Base-by-base conservation (phyloP, 306 rosid genomes). In the Lathyrus sativus region DNA sequence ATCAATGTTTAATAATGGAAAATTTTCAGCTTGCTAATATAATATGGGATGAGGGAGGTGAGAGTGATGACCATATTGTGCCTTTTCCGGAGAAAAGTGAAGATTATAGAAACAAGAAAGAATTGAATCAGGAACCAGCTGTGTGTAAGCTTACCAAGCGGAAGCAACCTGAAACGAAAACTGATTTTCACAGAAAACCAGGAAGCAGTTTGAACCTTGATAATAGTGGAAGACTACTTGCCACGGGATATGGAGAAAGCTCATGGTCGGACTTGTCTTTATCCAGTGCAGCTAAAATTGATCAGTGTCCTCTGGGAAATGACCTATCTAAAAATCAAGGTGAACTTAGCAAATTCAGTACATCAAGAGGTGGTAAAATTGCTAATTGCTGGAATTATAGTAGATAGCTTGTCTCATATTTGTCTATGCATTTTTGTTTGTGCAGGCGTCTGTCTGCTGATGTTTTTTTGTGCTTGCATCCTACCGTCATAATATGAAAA, bases 31-130 rank as follows among this genome's bases (percentile, higher is more conserved):
- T 93, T 59, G 82, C 85, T 15, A 86, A 88, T 81, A 90, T 93
- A 87, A 76, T 93, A 90, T 90, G 97, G 96, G 95, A 80, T 74
- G 97, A 90, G 83, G 82, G 78, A 59, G 79, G 72, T 54, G 96
- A 85, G 75, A 82, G 69, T 66, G 91, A 85, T 82, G 99, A 90
- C 73, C 97, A 93, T 80, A 88, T 90, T 81, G 96, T 90, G 81
- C 99, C 96, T 57, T 88, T 82, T 74, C 81, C 82, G 0, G 86
- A 81, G 80, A 85, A 76, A 78, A 76, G 82, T 73, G 89, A 87
- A 60, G 86, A 84, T 74, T 81, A 65, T 68, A 56, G 56, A 62
- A 79, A 78, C 59, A 88, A 85, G 78, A 82, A 78, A 82, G 88
- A 82, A 78, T 73, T 81, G 83, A 81, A 80, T 68, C 85, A 76